A percentile compares a stretch with the other conserved stretches of the same genome.
Evolutionary conservation across 2,329 filamentous ascomycete species (phyloP).

Genomic region (Xylariales sp.): DNA sequence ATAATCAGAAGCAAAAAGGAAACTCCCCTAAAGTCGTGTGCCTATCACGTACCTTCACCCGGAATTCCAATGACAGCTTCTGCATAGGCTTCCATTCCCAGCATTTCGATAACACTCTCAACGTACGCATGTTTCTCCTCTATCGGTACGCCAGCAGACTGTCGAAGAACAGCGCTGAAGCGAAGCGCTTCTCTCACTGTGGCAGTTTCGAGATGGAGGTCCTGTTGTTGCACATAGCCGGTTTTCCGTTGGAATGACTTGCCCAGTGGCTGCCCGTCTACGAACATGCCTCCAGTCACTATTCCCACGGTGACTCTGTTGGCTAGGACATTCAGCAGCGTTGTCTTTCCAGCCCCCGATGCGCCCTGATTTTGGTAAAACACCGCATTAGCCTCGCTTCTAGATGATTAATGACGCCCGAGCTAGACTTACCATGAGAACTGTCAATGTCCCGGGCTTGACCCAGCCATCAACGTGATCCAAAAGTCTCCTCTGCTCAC

Average conservation of each 20-base stretch:
- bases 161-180: slow-evolving; percentile 62
- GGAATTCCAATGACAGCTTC: slow-evolving; percentile 58
- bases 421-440: slow-evolving; percentile 65
- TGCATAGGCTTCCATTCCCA: slow-evolving; percentile 65
- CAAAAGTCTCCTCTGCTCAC: slow-evolving; percentile 67
- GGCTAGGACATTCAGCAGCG: slow-evolving; percentile 30
- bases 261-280: slow-evolving; percentile 68
- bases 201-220: slow-evolving; percentile 61
- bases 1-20: too few species aligned
- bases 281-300: slow-evolving; percentile 72
- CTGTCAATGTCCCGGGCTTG: slow-evolving; percentile 85
- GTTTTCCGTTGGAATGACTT: slow-evolving; percentile 76
- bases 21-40: too few species aligned
- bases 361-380: slow-evolving; percentile 50
- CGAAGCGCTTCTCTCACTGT: slow-evolving; percentile 63
- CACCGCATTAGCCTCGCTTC: too few species aligned
- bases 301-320: slow-evolving; percentile 33
- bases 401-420: too few species aligned
- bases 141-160: slow-evolving; percentile 50
- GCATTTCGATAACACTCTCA: slow-evolving; percentile 62
- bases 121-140: slow-evolving; percentile 65
- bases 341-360: slow-evolving; percentile 91
- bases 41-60: slow-evolving; percentile 36
- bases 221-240: slow-evolving; percentile 63
- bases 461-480: slow-evolving; percentile 91